Percentiles rank a stretch among this genome's conserved stretches.
Conservation (phyloP, 1,139 yeast species). For the Insectozyma bohioensis region DNA sequence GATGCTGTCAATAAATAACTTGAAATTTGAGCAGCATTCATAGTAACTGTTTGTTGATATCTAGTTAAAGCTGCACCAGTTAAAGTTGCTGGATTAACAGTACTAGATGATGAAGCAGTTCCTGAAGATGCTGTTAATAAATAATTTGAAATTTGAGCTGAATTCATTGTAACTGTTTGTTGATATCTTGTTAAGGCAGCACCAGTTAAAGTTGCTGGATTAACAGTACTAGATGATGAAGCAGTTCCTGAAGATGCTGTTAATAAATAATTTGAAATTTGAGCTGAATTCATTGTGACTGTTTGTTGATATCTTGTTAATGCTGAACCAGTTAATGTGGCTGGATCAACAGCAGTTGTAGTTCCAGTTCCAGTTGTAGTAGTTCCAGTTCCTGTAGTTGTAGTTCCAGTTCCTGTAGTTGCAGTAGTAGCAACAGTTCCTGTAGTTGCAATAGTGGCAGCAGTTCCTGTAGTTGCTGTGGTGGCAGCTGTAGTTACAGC, state of each 20-base stretch:
- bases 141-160: slow-evolving; percentile 14
- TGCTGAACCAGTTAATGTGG: slow-evolving; percentile 3
- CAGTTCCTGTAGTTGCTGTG: slow-evolving; percentile 13
- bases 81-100: slow-evolving; percentile 15
- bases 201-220: slow-evolving; percentile 10
- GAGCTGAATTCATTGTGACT: slow-evolving; percentile 16
- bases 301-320: slow-evolving; percentile 12
- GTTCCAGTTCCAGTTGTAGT: slow-evolving; percentile 7
- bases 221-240: slow-evolving; percentile 6
- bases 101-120: slow-evolving; percentile 6
- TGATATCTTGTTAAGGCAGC: slow-evolving; percentile 10
- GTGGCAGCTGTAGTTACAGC: slow-evolving; percentile 13
- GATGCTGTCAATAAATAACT: slow-evolving; percentile 14
- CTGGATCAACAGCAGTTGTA: slow-evolving; percentile 9
- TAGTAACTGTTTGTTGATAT: slow-evolving; percentile 16
- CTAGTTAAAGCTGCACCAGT: slow-evolving; percentile 12
- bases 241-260: slow-evolving; percentile 14
- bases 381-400: slow-evolving; percentile 4
- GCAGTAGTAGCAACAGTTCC: slow-evolving; percentile 13
- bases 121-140: slow-evolving; percentile 13
- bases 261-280: slow-evolving; percentile 12
- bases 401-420: slow-evolving; percentile 8
- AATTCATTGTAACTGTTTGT: slow-evolving; percentile 15
- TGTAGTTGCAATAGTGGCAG: slow-evolving; percentile 9
- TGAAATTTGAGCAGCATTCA: slow-evolving; percentile 15